A percentile compares a stretch with the other conserved stretches of the same genome.
phyloP scores from a whole-genome alignment of 345 rosid genomes.

The Jatropha curcas region DNA sequence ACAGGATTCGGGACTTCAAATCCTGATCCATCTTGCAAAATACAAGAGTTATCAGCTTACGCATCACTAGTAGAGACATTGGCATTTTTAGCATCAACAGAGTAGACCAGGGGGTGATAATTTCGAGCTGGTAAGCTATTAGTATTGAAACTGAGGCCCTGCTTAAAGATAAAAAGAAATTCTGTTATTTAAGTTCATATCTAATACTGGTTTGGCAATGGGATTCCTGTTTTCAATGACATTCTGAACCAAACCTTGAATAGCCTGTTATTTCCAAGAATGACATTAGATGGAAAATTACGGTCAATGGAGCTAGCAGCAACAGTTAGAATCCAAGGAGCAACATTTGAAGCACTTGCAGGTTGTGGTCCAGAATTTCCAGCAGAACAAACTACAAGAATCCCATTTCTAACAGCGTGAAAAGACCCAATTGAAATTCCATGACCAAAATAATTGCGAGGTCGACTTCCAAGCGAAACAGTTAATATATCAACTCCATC shows the following conservation, averaged over 20 bases:
- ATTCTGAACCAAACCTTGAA: constrained; percentile 19
- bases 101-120: constrained; percentile 18
- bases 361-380: constrained; percentile 6
- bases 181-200: too few relatives aligned
- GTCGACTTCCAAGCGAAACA: constrained; percentile 18
- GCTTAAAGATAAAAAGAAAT: not conserved
- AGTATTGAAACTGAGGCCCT: constrained; percentile 24
- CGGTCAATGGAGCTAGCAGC: constrained; percentile 27
- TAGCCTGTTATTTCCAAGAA: constrained; percentile 18
- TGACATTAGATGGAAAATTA: constrained; percentile 8
- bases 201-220: too few relatives aligned
- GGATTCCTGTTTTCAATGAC: too few relatives aligned
- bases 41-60: constrained; percentile 4
- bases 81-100: constrained; percentile 20
- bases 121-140: constrained; percentile 3
- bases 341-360: constrained; percentile 7
- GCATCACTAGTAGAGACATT: constrained; percentile 3
- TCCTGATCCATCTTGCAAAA: too few relatives aligned
- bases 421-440: constrained; percentile 22
- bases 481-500: constrained; percentile 30
- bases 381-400: constrained; percentile 21
- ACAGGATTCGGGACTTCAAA: too few relatives aligned
- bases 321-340: constrained; percentile 28
- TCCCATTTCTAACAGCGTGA: constrained; percentile 21
- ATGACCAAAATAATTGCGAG: not conserved